Evolutionary conservation across 1,284 basidiomycete genomes (phyloP).

Genomic region (Ceratobasidium sp.): DNA sequence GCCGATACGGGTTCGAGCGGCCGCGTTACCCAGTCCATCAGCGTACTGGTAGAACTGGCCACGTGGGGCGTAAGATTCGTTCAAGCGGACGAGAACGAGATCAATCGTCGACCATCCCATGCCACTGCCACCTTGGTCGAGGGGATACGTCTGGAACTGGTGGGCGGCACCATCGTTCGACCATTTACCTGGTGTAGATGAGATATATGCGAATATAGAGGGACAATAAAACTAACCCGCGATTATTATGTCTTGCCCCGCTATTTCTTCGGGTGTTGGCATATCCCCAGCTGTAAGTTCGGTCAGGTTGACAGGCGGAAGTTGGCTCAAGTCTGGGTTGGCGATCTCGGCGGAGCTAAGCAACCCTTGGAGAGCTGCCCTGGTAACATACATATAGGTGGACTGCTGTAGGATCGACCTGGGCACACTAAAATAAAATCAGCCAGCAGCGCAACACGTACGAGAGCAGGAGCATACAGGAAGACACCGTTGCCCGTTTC

Average conservation of each 20-base stretch:
- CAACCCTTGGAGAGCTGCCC: conserved; percentile 1
- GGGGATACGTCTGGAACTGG: conserved; percentile 1
- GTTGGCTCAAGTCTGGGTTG: not conserved
- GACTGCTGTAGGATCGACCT: not conserved
- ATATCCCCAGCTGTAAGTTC: not conserved
- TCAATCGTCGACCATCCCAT: conserved; percentile 25
- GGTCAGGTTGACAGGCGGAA: conserved; percentile 14
- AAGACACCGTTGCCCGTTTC: conserved; percentile 9
- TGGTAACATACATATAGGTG: conserved; percentile 36
- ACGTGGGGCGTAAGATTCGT: conserved; percentile 21
- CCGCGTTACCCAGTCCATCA: not conserved
- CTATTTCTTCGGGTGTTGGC: not conserved
- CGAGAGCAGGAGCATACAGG: not conserved
- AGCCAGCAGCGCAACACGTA: not conserved
- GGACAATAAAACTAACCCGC: conserved; percentile 1
- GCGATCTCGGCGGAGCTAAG: conserved; percentile 11
- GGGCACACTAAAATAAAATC: conserved; percentile 11
- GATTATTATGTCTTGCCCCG: not conserved
- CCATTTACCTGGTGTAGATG: conserved; percentile 16
- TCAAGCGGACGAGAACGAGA: conserved; percentile 23
- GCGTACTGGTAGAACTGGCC: conserved; percentile 19
- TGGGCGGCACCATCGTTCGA: conserved; percentile 12
- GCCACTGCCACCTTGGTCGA: conserved; percentile 12
- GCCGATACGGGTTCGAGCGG: conserved; percentile 20
- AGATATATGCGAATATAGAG: too few relatives aligned